A percentile compares a stretch with the other conserved stretches of the same genome.
Evolutionary conservation across 495 filamentous ascomycete species (phyloP).

Genomic region (Eremomyces bilateralis): DNA sequence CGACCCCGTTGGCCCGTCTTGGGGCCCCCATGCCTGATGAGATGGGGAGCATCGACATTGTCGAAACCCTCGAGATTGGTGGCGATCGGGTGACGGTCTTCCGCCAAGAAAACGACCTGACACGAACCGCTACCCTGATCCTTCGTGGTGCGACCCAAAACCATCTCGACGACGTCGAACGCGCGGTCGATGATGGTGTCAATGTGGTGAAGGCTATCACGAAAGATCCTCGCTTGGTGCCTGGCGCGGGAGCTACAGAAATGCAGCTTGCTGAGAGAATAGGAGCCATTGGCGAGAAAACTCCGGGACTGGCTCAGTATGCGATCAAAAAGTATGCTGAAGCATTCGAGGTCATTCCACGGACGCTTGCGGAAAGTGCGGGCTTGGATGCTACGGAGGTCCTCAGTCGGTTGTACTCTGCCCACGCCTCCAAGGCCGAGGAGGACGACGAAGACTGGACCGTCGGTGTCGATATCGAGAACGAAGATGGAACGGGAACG

Average conservation of each 20-base stretch:
- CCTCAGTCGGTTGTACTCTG: constrained; percentile 73
- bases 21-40: constrained; percentile 99
- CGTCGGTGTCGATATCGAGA: constrained; percentile 84
- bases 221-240: constrained; percentile 71
- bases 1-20: constrained; percentile 81
- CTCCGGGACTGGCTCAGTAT: constrained; percentile 79
- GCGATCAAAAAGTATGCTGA: constrained; percentile 94
- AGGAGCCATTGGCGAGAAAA: constrained; percentile 69
- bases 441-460: constrained; percentile 32
- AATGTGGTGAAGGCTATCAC: constrained; percentile 98
- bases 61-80: constrained; percentile 95
- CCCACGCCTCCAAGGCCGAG: constrained; percentile 42
- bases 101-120: constrained; percentile 82
- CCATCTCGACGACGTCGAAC: constrained; percentile 90
- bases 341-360: constrained; percentile 90
- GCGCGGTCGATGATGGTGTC: constrained; percentile 94
- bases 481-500: constrained; percentile 54
- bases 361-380: constrained; percentile 81
- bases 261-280: constrained; percentile 88
- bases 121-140: constrained; percentile 84
- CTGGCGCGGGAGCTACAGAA: constrained; percentile 89
- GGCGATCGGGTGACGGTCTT: constrained; percentile 98
- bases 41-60: constrained; percentile 86
- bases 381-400: constrained; percentile 93
- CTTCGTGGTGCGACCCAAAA: constrained; percentile 94